Percentiles rank a stretch among this genome's conserved stretches.
Evolutionary conservation across 108 stramenopile species (phyloP).

Genomic region (Fistulifera solaris): DNA sequence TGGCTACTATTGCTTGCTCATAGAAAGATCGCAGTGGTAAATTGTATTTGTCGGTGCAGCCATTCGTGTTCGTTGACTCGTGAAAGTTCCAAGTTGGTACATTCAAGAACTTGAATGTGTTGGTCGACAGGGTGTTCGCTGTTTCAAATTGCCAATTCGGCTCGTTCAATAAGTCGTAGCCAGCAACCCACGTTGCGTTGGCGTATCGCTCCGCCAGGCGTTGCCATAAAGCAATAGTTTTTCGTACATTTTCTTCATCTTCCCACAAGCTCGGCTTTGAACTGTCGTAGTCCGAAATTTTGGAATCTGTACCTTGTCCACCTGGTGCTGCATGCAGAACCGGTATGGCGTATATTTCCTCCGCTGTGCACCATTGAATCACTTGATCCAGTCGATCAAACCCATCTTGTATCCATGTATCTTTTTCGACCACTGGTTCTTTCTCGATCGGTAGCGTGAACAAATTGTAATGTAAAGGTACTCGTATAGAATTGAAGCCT

Average conservation of each 20-base stretch:
- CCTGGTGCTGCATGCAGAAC: background rate
- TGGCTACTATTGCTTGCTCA: background rate
- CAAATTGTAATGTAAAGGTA: slow-evolving; percentile 3
- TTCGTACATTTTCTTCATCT: background rate
- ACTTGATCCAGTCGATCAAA: slow-evolving; percentile 1
- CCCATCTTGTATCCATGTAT: background rate
- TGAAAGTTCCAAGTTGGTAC: no score
- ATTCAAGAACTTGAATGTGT: no score
- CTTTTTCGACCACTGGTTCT: background rate
- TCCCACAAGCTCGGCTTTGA: slow-evolving; percentile 1
- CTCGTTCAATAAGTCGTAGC: slow-evolving; percentile 3
- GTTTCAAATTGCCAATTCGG: slow-evolving; percentile 1
- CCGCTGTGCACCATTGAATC: background rate
- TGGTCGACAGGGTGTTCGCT: background rate
- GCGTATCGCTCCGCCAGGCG: background rate
- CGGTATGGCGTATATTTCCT: background rate
- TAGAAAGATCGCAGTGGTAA: background rate
- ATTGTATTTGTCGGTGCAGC: background rate
- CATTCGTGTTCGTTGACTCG: background rate
- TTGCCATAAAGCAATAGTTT: slow-evolving; percentile 1
- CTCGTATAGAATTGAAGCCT: background rate
- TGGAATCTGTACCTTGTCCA: background rate
- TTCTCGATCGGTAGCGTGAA: slow-evolving; percentile 1
- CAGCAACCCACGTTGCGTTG: background rate
- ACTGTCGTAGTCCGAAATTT: slow-evolving; percentile 1